Evolutionary conservation across 768 basidiomycete genomes (phyloP), one percentile per base, ranked within the genome.

Genomic region (Russula emetica): DNA sequence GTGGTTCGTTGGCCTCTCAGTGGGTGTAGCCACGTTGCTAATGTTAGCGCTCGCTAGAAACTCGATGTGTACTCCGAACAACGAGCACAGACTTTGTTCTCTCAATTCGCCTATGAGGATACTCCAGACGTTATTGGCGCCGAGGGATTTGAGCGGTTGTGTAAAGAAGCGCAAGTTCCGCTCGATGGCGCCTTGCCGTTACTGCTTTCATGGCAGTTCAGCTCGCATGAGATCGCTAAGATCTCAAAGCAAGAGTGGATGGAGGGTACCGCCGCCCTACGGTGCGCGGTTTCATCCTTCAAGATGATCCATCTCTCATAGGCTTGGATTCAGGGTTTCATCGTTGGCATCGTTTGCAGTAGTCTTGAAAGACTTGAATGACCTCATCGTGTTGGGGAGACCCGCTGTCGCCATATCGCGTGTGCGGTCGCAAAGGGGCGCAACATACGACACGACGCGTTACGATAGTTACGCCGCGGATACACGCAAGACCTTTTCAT

Each of bases 161-260:
- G 88, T 74, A 78, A 67, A 28, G 88, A 92, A 66, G 83, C 85
- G 14, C 76, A 82, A n/a, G 81, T 92, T 52, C 78, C 88, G 0
- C 76, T 94, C 73, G 90, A 92, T 22, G 88, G 90, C 34, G 78
- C 86, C 7, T 74, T 83, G 66, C 87, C 90, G 22, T 77, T 93
- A 58, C 78, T 92, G 20, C 76, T 92, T 16, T 83, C 88, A 26
- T 93, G 91, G 91, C 86, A 88, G 69, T 73, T 89, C 61, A 77
- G 81, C 52, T 81, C 87, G 11, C 77, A 79, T 62, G 88, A 91
- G 70, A 86, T 93, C 85, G 88, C 79, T 34, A 88, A 85, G 69
- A 77, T 93, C 53, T 80, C 81, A 50, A 82, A 78, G 73, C 78
- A 82, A 9, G 88, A 90, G 70, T 93, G 91, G 91, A 72, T 77